phyloP scores from a whole-genome alignment of 2,329 filamentous ascomycete genomes.

The Nigrograna mackinnonii region DNA sequence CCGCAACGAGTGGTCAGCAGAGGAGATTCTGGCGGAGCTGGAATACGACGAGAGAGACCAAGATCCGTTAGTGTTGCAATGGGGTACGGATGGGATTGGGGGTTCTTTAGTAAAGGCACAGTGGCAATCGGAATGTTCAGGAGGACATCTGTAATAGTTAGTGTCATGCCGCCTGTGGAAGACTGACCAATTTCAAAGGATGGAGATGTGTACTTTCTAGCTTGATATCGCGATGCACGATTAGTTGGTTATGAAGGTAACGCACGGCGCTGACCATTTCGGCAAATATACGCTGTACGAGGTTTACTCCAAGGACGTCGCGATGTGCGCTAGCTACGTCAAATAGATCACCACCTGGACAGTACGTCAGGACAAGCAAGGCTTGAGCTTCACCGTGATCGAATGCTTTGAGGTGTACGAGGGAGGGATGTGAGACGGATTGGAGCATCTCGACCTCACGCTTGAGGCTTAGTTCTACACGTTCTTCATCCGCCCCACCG shows the following conservation, averaged over 20 bases:
- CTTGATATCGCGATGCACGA: constrained; percentile 97
- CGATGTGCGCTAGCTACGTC: constrained; percentile 80
- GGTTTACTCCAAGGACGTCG: constrained; percentile 65
- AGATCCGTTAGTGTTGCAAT: constrained; percentile 90
- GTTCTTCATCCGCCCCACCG: constrained; percentile 89
- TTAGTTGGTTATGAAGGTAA: constrained; percentile 82
- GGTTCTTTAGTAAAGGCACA: constrained; percentile 68
- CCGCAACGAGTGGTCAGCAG: constrained; percentile 93
- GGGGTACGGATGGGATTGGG: constrained; percentile 76
- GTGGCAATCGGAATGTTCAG: constrained; percentile 77
- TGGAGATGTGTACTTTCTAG: constrained; percentile 76
- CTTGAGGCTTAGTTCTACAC: constrained; percentile 91
- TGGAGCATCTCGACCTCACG: constrained; percentile 94
- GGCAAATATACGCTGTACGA: constrained; percentile 85
- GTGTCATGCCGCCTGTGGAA: constrained; percentile 22
- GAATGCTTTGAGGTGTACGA: constrained; percentile 91
- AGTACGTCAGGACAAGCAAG: constrained; percentile 86
- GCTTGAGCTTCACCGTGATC: constrained; percentile 82
- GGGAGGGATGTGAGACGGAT: constrained; percentile 81
- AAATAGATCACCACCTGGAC: constrained; percentile 91
- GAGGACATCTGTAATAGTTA: constrained; percentile 71
- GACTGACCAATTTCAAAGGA: constrained; percentile 24
- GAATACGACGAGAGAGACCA: constrained; percentile 83
- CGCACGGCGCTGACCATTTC: constrained; percentile 84
- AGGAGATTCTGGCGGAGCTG: constrained; percentile 73